Base-by-base conservation (phyloP, 495 filamentous ascomycete genomes). In the Aspergillus steynii region DNA sequence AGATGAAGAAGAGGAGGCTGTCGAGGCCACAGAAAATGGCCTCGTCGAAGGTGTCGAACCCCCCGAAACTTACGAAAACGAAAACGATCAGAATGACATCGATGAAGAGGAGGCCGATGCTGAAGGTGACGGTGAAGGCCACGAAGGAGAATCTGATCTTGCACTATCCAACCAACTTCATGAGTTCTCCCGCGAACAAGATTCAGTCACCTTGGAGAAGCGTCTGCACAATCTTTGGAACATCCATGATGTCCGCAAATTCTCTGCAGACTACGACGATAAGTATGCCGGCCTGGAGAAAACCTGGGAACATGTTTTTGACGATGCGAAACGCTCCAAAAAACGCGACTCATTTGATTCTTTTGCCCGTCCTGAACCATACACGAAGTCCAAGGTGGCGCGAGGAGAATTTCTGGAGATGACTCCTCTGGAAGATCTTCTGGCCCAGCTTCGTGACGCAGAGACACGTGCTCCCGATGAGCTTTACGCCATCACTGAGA, bases 141-240 rank as follows among this genome's bases (percentile, higher is more conserved):
- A 57, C n/a, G 67, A 65, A 31, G 61, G 58, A 20, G 65, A 64
- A 14, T 58, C 68, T 9, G 66, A 68, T 5, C 55, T 67, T 42
- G 60, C 62, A 47, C 63, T 76, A 20, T 70, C 70, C 20, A 77
- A 72, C 29, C 73, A 74, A n/a, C 65, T 69, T 2, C 64, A 71
- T 48, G 66, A 66, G 29, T 65, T 68, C 14, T 67, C 65, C 70
- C 58, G 71, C 70, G 34, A 78, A 65, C 32, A 84, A 70, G 57
- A 85, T 73, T 62, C 84, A 68, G 57, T 83, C 72, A 81, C 84
- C 73, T 68, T 85, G 78, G 64, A 84, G 62, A 82, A 86, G 31
- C 86, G 84, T 71, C 82, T 88, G 61, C 81, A 77, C 46, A 83
- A 75, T 61, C 82, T 73, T 61, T 90, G 87, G 68, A 89, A 74